A percentile compares a stretch with the other conserved stretches of the same genome.
These are phyloP conservation scores for Neonectria neomacrospora DNA, from an alignment of 2,329 filamentous ascomycete genomes.

Conservation along the genomic window DNA sequence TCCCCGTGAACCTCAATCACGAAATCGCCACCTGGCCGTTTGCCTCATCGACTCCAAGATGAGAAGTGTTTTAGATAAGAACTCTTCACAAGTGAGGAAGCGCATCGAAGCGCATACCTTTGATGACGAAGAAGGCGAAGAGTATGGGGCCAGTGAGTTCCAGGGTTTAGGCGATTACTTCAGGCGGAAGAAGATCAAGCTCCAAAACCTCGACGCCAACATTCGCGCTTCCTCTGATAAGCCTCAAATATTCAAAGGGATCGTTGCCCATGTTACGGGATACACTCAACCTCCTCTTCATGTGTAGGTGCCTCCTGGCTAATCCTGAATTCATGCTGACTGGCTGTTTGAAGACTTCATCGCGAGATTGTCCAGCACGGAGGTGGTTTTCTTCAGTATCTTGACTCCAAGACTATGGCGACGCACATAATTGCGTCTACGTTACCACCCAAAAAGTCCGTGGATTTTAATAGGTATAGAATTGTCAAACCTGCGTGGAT, in stretches of 20 bases:
- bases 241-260: slow-evolving; percentile 87
- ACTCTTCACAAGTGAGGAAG: slow-evolving; percentile 71
- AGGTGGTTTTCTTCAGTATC: slow-evolving; percentile 93
- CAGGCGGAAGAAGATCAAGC: slow-evolving; percentile 93
- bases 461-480: slow-evolving; percentile 88
- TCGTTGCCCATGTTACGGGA: slow-evolving; percentile 92
- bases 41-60: slow-evolving; percentile 52
- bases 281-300: slow-evolving; percentile 95
- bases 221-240: slow-evolving; percentile 76
- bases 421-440: slow-evolving; percentile 96
- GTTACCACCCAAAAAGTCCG: slow-evolving; percentile 89
- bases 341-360: slow-evolving; percentile 67
- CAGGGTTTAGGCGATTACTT: slow-evolving; percentile 94
- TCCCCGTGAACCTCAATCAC: not conserved
- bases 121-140: slow-evolving; percentile 84
- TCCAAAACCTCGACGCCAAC: slow-evolving; percentile 92
- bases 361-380: slow-evolving; percentile 89
- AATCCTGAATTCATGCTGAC: slow-evolving; percentile 28
- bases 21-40: slow-evolving; percentile 1
- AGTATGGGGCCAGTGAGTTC: slow-evolving; percentile 88
- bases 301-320: slow-evolving; percentile 59
- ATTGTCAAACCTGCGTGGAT: slow-evolving; percentile 97
- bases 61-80: slow-evolving; percentile 71
- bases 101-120: slow-evolving; percentile 76
- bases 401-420: slow-evolving; percentile 93